A percentile compares a stretch with the other conserved stretches of the same genome.
phyloP scores from a whole-genome alignment of 1,139 yeast genomes.

The Martiniozyma asiatica region DNA sequence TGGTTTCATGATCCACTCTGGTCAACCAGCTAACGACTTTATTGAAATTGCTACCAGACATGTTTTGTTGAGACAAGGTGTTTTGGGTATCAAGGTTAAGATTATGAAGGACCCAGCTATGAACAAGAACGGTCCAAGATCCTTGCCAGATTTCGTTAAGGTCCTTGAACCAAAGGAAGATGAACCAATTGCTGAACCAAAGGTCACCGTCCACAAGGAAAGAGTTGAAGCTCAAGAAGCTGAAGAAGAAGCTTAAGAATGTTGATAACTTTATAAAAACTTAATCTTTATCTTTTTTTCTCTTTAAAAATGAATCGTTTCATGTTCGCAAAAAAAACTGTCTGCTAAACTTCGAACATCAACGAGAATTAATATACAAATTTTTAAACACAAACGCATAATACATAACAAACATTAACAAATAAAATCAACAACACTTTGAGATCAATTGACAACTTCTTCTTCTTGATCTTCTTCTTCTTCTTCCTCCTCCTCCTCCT shows the following conservation, averaged over 20 bases:
- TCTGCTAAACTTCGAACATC: too few species aligned
- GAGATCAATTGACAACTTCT: too few species aligned
- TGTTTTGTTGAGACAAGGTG: slow-evolving; percentile 99
- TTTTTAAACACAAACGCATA: too few species aligned
- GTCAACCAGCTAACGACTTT: slow-evolving; percentile 99
- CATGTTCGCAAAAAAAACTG: too few species aligned
- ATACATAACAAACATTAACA: too few species aligned
- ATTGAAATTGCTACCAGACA: slow-evolving; percentile 99
- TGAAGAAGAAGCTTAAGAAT: slow-evolving; percentile 9
- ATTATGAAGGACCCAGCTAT: slow-evolving; percentile 98
- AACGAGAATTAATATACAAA: too few species aligned
- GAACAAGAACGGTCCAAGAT: slow-evolving; percentile 80
- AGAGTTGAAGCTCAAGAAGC: slow-evolving; percentile 21
- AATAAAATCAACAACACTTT: too few species aligned
- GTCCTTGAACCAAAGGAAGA: slow-evolving; percentile 97
- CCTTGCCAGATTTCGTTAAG: slow-evolving; percentile 93
- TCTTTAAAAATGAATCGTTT: too few species aligned
- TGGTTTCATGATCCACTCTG: slow-evolving; percentile 99
- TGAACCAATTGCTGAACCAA: slow-evolving; percentile 75
- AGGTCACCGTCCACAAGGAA: slow-evolving; percentile 60
- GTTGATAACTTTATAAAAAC: slow-evolving; percentile 2
- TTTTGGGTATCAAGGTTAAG: slow-evolving; percentile 98
- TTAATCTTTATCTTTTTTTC: neutral
- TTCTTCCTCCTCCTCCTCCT: too few species aligned
- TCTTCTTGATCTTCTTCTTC: too few species aligned